Base-by-base conservation (phyloP, 2,329 filamentous ascomycete species). In the Sclerotinia glacialis region DNA sequence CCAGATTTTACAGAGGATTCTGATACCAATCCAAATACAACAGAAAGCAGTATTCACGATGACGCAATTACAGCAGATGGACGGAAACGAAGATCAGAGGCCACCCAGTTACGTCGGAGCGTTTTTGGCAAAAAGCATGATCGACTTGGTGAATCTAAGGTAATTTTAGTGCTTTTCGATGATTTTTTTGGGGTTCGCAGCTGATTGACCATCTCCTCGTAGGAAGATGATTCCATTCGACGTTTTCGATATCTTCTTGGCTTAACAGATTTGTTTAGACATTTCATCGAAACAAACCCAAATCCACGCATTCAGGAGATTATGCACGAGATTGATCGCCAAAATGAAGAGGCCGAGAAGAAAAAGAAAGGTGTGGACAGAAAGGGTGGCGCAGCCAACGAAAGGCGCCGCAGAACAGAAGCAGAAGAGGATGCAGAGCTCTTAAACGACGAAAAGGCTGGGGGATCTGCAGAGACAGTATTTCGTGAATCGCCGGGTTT, bases 251-350 rank as follows among this genome's bases (percentile, higher is more conserved):
- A 99, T 77, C 85, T 99, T 1, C 85, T 99, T 18, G 96, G 96
- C 34, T 83, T 99, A 63, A 99, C 95, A 21, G 95, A 99, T 75
- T 83, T 99, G 26, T 99, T 99, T 82, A 92, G 96, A 71, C 95
- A 99, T 80, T 99, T 99, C 78, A 99, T 99, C 80, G 93, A 98
- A 76, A 92, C 93, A 11, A 99, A 97, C 76, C 94, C 93, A 6
- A 93, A 99, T 76, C 94, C 95, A 21, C 92, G 91, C 74, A 95
- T 98, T 75, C 91, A 94, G 74, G 91, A 96, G 67, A 92, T 97
- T 73, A 95, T 98, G 85, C 85, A 86, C 61, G 92, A 97, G 78
- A 97, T 98, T 74, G 95, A 99, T 78, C 89, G 92, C 56, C 93
- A 97, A 77, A 96, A 98, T 77, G 88, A 85, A 16, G 91, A 93